Conservation (phyloP, 164 flowering plant species). For the Euptelea pleiosperma region DNA sequence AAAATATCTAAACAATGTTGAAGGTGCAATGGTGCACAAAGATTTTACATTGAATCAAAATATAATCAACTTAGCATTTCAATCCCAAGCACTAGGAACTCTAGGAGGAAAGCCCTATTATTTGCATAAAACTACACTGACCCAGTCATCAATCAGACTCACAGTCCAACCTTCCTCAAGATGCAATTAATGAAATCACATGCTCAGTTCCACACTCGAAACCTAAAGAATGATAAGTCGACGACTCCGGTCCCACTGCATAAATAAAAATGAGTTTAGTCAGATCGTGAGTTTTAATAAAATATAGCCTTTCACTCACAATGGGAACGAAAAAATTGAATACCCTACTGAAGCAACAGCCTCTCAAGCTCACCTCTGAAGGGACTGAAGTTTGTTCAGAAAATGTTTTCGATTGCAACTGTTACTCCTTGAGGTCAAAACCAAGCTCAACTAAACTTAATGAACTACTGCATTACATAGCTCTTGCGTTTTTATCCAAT, state of each 20-base stretch:
- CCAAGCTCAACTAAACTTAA: slow-evolving; percentile 5
- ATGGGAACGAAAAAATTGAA: background rate
- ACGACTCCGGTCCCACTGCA: background rate
- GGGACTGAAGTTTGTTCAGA: background rate
- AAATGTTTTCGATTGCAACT: background rate
- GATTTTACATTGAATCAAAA: no score
- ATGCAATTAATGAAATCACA: no score
- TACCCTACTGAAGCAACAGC: background rate
- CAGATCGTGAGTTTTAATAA: no score
- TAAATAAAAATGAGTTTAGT: background rate
- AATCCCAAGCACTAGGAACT: background rate
- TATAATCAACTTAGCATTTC: no score
- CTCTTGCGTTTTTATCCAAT: slow-evolving; percentile 64
- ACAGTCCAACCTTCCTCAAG: no score
- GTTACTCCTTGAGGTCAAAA: slow-evolving; percentile 4
- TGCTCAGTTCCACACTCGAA: no score
- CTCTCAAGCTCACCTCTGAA: background rate
- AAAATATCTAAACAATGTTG: no score
- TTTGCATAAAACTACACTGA: background rate
- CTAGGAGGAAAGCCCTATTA: background rate
- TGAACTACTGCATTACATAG: slow-evolving; percentile 11
- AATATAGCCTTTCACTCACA: no score
- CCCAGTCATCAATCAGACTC: background rate
- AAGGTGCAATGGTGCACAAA: no score
- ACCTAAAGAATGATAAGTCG: background rate